Evolutionary conservation across 768 basidiomycete species (phyloP).

Genomic region (Boletus insuetus): DNA sequence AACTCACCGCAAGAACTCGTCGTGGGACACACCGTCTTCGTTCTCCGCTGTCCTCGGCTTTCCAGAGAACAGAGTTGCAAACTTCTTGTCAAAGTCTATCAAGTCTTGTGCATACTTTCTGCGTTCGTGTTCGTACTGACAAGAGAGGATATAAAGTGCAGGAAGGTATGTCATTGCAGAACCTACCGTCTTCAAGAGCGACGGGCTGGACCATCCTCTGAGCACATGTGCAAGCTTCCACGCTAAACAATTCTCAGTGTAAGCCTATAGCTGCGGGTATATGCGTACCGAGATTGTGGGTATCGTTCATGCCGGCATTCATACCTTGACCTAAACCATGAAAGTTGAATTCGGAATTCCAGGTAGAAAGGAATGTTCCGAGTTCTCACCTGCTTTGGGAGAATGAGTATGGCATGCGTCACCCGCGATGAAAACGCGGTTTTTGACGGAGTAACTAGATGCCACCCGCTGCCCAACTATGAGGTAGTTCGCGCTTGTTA

Average conservation of each 20-base stretch:
- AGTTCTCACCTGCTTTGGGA: slow-evolving; percentile 53
- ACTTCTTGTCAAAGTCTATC: slow-evolving; percentile 64
- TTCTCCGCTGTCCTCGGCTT: slow-evolving; percentile 49
- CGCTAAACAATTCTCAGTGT: slow-evolving; percentile 43
- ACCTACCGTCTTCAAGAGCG: slow-evolving; percentile 38
- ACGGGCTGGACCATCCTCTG: slow-evolving; percentile 35
- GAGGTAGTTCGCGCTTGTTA: background rate
- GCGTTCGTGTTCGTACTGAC: slow-evolving; percentile 64
- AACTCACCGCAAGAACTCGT: slow-evolving; percentile 33
- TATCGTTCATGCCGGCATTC: slow-evolving; percentile 73
- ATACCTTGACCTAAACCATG: slow-evolving; percentile 56
- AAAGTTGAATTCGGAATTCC: background rate
- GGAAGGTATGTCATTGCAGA: background rate
- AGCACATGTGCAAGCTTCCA: slow-evolving; percentile 48
- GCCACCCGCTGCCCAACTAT: slow-evolving; percentile 73
- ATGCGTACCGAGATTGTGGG: slow-evolving; percentile 59
- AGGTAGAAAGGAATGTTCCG: background rate
- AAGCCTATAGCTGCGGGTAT: slow-evolving; percentile 29
- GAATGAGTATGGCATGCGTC: slow-evolving; percentile 71
- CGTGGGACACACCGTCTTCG: slow-evolving; percentile 30
- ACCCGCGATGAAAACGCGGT: slow-evolving; percentile 71
- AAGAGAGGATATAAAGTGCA: background rate
- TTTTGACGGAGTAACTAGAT: slow-evolving; percentile 50
- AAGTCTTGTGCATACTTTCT: slow-evolving; percentile 64
- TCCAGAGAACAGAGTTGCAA: slow-evolving; percentile 34